Percentiles rank a stretch among this genome's conserved stretches.
These are phyloP conservation scores for Sungouiella thailandica DNA, from an alignment of 805 yeast species.

Conservation along the genomic window DNA sequence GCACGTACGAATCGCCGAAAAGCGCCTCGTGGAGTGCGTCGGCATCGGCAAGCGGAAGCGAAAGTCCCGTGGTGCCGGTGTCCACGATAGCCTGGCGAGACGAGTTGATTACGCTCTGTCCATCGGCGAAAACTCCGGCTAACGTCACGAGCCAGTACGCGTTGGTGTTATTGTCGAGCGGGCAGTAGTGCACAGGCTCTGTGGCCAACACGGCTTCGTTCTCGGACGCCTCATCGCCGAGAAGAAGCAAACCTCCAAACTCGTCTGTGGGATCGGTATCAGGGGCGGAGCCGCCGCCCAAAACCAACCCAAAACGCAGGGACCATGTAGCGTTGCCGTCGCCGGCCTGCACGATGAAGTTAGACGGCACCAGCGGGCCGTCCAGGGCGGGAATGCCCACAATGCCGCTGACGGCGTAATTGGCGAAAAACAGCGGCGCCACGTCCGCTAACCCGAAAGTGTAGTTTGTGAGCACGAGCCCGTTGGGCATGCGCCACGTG, in stretches of 20 bases:
- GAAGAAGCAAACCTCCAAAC: conserved; percentile 24
- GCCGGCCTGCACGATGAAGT: conserved; percentile 38
- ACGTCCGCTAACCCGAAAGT: conserved; percentile 49
- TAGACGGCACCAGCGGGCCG: conserved; percentile 24
- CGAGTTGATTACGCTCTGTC: conserved; percentile 5
- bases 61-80: conserved; percentile 63
- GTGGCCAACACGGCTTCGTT: conserved; percentile 10
- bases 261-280: too few relatives aligned
- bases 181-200: conserved; percentile 38
- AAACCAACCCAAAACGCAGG: conserved; percentile 33
- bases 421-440: conserved; percentile 50
- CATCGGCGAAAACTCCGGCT: conserved; percentile 25
- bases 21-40: conserved; percentile 39
- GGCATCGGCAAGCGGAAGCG: conserved; percentile 54
- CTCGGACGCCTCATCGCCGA: conserved; percentile 19
- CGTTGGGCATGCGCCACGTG: conserved; percentile 24
- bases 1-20: conserved; percentile 42
- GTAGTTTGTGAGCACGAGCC: conserved; percentile 33
- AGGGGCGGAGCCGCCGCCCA: conserved; percentile 15
- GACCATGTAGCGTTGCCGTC: conserved; percentile 28
- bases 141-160: conserved; percentile 51
- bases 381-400: conserved; percentile 51
- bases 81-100: conserved; percentile 50
- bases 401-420: conserved; percentile 54
- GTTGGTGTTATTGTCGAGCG: conserved; percentile 26